phyloP scores from a whole-genome alignment of 2,329 filamentous ascomycete species.

The Knufia petricola region DNA sequence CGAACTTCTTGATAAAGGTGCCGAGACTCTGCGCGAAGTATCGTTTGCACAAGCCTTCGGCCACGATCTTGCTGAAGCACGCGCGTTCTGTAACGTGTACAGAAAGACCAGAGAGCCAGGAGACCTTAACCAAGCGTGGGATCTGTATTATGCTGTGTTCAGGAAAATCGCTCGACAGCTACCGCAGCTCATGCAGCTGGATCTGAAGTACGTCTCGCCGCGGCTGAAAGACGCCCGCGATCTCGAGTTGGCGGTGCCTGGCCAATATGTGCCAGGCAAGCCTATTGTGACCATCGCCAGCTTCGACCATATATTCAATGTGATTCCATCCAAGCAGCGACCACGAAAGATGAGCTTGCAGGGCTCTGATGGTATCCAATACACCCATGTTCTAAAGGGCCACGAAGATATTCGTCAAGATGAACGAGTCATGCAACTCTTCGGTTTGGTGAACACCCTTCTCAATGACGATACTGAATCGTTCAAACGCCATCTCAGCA shows the following conservation, averaged over 20 bases:
- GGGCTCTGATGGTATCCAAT: conserved; percentile 79
- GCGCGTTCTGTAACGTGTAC: conserved; percentile 92
- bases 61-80: conserved; percentile 84
- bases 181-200: conserved; percentile 82
- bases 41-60: conserved; percentile 98
- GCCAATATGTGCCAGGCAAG: conserved; percentile 74
- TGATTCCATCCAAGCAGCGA: conserved; percentile 95
- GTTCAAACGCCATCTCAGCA: conserved; percentile 93
- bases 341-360: conserved; percentile 79
- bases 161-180: conserved; percentile 87
- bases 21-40: conserved; percentile 87
- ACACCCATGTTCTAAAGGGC: conserved; percentile 91
- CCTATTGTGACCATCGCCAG: conserved; percentile 76
- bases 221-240: conserved; percentile 77
- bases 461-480: conserved; percentile 89
- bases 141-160: conserved; percentile 98
- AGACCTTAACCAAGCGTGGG: conserved; percentile 97
- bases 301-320: conserved; percentile 80
- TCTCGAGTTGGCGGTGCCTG: conserved; percentile 88
- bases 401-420: conserved; percentile 99
- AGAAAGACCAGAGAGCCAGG: conserved; percentile 79
- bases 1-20: conserved; percentile 79
- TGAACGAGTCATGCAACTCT: conserved; percentile 98
- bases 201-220: conserved; percentile 93
- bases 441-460: conserved; percentile 93